These are phyloP conservation scores for Leccinum fibrillosum DNA, from an alignment of 768 basidiomycete species.

Conservation along the genomic window DNA sequence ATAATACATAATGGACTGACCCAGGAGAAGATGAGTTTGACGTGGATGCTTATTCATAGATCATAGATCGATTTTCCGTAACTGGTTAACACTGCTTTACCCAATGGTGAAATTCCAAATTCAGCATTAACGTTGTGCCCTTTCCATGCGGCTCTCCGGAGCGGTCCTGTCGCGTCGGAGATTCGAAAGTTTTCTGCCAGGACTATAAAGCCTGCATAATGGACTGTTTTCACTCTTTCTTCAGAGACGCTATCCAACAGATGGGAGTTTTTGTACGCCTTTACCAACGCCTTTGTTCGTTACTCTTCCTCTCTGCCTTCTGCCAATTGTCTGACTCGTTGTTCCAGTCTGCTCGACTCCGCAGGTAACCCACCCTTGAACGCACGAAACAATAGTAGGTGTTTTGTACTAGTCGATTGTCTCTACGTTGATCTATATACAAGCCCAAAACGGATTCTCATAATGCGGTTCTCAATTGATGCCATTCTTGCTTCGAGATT, in stretches of 20 bases:
- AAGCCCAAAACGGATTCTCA: slow-evolving; percentile 12
- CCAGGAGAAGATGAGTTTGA: neutral
- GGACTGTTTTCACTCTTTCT: neutral
- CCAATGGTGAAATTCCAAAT: slow-evolving; percentile 25
- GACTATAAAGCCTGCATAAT: slow-evolving; percentile 18
- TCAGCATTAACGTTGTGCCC: neutral
- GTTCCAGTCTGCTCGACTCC: slow-evolving; percentile 22
- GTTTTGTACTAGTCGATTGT: neutral
- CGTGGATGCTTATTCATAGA: neutral
- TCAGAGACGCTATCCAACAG: slow-evolving; percentile 31
- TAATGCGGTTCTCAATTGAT: slow-evolving; percentile 22
- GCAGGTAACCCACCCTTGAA: slow-evolving; percentile 31
- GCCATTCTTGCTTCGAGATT: slow-evolving; percentile 20
- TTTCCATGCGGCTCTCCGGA: slow-evolving; percentile 13
- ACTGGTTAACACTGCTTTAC: neutral
- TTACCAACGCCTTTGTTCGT: slow-evolving; percentile 29
- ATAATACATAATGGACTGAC: neutral
- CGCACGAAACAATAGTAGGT: slow-evolving; percentile 16
- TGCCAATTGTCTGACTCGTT: slow-evolving; percentile 7
- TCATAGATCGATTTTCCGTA: slow-evolving; percentile 8
- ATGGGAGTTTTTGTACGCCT: slow-evolving; percentile 31
- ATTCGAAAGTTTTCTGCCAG: slow-evolving; percentile 15
- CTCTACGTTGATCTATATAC: slow-evolving; percentile 5
- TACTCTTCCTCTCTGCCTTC: neutral
- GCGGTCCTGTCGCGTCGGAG: slow-evolving; percentile 25